Base-by-base conservation (phyloP, 2,329 filamentous ascomycete species). In the Sarocladiaceae sp. region DNA sequence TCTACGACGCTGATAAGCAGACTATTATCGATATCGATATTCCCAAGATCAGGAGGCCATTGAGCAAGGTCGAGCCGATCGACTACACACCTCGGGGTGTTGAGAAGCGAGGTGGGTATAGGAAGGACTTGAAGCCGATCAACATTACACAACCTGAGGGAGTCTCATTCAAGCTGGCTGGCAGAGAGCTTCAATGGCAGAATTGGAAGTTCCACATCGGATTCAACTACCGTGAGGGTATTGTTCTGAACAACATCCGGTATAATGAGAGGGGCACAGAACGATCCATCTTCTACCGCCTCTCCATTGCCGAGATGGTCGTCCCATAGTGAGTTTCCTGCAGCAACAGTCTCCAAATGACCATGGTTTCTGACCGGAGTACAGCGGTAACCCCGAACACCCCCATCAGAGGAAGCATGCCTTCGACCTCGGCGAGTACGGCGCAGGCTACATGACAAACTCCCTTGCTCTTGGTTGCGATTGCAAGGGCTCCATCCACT, bases 131-230 rank as follows among this genome's bases (percentile, higher is more conserved):
- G 51, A 96, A 95, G 75, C 89, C 90, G 1, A 87, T 95, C 66
- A 84, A 92, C 66, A 91, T 95, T 62, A 90, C 87, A 1, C 90
- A 95, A 63, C 90, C 90, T 0, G 88, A 95, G 60, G 92, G 92
- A 15, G 90, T 96, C 0, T 94, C 89, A 0, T 97, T 96, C 74
- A 83, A 78, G 18, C 74, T 96, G 58, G 79, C 85, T 2, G 89
- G 89, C 1, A 75, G 90, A 11, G 81, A 82, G 42, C 78, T 96
- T 49, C 82, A 84, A 58, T 96, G 92, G 92, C 91, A 96, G 68
- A 96, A 95, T 65, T 97, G 90, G 88, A 93, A 82, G 61, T 82
- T 96, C 58, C 92, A 96, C 66, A 82, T 97, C 54, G 92, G 92
- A 22, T 97, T 96, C 80, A 96, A 96, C 76, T 94, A 96, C 73